A percentile compares a stretch with the other conserved stretches of the same genome.
These are phyloP conservation scores for Yarrowia divulgata DNA, from an alignment of 805 yeast species.

Conservation along the genomic window DNA sequence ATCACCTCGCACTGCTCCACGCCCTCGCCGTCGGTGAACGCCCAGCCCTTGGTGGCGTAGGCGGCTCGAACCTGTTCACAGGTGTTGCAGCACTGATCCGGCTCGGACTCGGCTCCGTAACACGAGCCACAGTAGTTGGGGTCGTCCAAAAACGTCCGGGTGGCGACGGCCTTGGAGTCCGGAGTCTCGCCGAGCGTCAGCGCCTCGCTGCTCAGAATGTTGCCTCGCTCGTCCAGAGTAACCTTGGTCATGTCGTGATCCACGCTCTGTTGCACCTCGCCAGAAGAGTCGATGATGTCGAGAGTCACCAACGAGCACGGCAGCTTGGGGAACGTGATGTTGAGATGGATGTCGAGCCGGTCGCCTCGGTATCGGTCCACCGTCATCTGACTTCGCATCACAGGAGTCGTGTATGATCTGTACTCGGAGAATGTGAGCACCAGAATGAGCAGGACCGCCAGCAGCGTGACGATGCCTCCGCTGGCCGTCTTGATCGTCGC, in stretches of 20 bases:
- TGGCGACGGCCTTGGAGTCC: conserved; percentile 47
- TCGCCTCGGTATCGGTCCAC: conserved; percentile 74
- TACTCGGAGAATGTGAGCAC: conserved; percentile 77
- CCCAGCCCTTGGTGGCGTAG: conserved; percentile 82
- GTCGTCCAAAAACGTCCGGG: conserved; percentile 47
- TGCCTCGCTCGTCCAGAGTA: conserved; percentile 65
- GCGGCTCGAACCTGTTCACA: conserved; percentile 84
- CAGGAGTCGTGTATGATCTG: conserved; percentile 70
- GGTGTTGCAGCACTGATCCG: conserved; percentile 75
- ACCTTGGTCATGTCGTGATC: conserved; percentile 74
- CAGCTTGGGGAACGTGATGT: conserved; percentile 79
- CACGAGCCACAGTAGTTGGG: conserved; percentile 83
- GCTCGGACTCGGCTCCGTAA: conserved; percentile 75
- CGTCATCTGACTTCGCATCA: conserved; percentile 80
- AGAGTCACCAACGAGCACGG: conserved; percentile 83
- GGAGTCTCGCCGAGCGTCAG: conserved; percentile 50
- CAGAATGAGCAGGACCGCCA: conserved; percentile 67
- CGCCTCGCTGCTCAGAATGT: conserved; percentile 54
- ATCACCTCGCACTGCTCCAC: conserved; percentile 88
- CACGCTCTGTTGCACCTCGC: conserved; percentile 80
- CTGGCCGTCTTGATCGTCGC: conserved; percentile 85
- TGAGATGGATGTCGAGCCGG: conserved; percentile 78
- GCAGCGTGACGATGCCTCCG: conserved; percentile 87
- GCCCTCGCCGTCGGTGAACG: conserved; percentile 84
- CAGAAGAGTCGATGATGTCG: conserved; percentile 89